phyloP scores from a whole-genome alignment of 129 eudicot species.

The Calendula officinalis region DNA sequence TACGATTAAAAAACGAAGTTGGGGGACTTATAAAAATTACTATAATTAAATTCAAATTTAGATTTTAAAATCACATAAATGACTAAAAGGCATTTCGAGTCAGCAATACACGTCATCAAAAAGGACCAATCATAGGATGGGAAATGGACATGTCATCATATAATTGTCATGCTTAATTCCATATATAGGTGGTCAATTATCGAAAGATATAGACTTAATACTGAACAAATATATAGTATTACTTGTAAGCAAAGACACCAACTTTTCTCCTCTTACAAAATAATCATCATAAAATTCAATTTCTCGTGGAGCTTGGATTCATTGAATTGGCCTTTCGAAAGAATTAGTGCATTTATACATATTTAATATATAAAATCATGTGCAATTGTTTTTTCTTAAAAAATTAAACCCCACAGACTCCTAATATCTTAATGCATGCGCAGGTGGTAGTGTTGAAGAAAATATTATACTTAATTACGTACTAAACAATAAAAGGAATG shows the following conservation, averaged over 20 bases:
- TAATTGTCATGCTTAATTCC: no score
- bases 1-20: no score
- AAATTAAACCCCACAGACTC: background rate
- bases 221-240: no score
- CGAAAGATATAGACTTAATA: background rate
- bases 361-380: slow-evolving; percentile 5
- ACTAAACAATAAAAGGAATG: no score
- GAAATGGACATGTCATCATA: no score
- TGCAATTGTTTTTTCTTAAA: slow-evolving; percentile 1
- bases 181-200: no score
- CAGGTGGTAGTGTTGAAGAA: background rate
- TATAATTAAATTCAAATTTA: no score
- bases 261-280: background rate
- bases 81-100: no score
- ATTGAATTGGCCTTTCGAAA: slow-evolving; percentile 14
- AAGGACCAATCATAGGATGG: no score
- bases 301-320: slow-evolving; percentile 30
- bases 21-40: no score
- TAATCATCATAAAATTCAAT: slow-evolving; percentile 5
- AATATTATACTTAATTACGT: background rate
- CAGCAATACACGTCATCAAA: no score
- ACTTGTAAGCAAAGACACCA: slow-evolving; percentile 17
- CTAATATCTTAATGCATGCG: slow-evolving; percentile 31
- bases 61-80: no score
- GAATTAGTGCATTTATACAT: slow-evolving; percentile 15